These are phyloP conservation scores for Colletotrichum melonis DNA, from an alignment of 2,329 filamentous ascomycete genomes.

Conservation along the genomic window DNA sequence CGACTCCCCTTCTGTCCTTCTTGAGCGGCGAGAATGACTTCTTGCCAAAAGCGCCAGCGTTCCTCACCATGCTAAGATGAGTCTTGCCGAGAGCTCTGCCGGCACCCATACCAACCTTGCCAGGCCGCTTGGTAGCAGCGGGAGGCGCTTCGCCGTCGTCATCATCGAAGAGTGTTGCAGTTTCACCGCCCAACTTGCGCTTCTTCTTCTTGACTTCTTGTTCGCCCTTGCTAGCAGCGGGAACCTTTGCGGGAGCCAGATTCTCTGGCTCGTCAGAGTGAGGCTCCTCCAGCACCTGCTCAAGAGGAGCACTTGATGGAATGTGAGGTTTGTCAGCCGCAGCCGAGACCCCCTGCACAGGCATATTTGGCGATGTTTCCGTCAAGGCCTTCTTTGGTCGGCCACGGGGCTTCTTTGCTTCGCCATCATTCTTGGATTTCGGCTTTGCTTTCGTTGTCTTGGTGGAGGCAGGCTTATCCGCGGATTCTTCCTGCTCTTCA, in stretches of 20 bases:
- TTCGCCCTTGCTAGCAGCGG: slow-evolving; percentile 39
- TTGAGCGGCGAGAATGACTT: slow-evolving; percentile 78
- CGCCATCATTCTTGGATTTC: slow-evolving; percentile 25
- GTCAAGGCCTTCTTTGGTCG: slow-evolving; percentile 59
- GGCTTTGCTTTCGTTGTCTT: slow-evolving; percentile 40
- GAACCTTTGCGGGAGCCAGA: slow-evolving; percentile 44
- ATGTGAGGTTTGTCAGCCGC: slow-evolving; percentile 40
- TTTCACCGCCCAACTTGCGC: slow-evolving; percentile 74
- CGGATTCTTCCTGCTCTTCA: slow-evolving; percentile 28
- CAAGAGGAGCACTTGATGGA: slow-evolving; percentile 50
- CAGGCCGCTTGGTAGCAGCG: slow-evolving; percentile 41
- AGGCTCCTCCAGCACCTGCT: slow-evolving; percentile 54
- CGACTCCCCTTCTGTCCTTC: slow-evolving; percentile 71
- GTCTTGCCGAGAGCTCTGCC: slow-evolving; percentile 43
- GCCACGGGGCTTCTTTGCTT: slow-evolving; percentile 53
- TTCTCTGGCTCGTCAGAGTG: slow-evolving; percentile 41
- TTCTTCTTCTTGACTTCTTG: slow-evolving; percentile 72
- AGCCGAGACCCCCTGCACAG: slow-evolving; percentile 38
- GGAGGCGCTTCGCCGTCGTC: slow-evolving; percentile 63
- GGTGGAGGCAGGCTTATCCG: slow-evolving; percentile 34
- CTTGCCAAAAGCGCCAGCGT: slow-evolving; percentile 58
- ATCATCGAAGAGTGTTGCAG: slow-evolving; percentile 77
- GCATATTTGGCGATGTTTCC: slow-evolving; percentile 58
- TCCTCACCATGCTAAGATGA: slow-evolving; percentile 53
- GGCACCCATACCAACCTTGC: slow-evolving; percentile 46